phyloP scores from a whole-genome alignment of 2,329 filamentous ascomycete genomes.

The Beauveria australis region DNA sequence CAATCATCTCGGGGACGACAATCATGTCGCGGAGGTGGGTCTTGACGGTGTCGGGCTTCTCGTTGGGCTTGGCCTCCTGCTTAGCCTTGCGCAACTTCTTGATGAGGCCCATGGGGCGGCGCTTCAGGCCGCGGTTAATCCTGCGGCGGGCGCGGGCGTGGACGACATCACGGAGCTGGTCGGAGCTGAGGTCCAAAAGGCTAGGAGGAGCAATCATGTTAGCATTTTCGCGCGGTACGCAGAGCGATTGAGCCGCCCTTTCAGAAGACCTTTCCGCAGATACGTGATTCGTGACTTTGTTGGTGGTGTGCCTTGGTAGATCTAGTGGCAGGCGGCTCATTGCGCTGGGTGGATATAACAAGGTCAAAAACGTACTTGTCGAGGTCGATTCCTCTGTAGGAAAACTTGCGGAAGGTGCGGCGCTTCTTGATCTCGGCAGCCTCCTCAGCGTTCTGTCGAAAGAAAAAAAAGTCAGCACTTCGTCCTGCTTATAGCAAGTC shows the following conservation, averaged over 20 bases:
- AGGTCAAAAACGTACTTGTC: conserved; percentile 69
- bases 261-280: neutral
- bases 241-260: neutral
- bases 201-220: conserved; percentile 37
- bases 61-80: conserved; percentile 97
- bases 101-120: conserved; percentile 99
- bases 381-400: conserved; percentile 98
- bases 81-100: conserved; percentile 99
- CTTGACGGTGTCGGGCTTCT: conserved; percentile 99
- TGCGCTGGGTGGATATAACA: neutral
- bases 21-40: conserved; percentile 99
- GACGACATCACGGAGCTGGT: conserved; percentile 98
- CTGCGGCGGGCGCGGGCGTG: conserved; percentile 96
- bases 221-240: neutral
- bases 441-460: conserved; percentile 80
- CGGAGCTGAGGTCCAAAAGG: conserved; percentile 96
- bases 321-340: neutral
- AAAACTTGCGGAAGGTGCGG: conserved; percentile 99
- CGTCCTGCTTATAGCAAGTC: neutral
- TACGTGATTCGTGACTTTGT: neutral
- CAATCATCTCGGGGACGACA: conserved; percentile 99
- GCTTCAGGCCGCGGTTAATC: conserved; percentile 99
- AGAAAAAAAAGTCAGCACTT: conserved; percentile 22
- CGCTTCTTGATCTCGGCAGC: conserved; percentile 99
- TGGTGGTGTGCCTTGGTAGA: neutral